Base-by-base conservation (phyloP, 495 filamentous ascomycete species). In the Neurospora sp. region DNA sequence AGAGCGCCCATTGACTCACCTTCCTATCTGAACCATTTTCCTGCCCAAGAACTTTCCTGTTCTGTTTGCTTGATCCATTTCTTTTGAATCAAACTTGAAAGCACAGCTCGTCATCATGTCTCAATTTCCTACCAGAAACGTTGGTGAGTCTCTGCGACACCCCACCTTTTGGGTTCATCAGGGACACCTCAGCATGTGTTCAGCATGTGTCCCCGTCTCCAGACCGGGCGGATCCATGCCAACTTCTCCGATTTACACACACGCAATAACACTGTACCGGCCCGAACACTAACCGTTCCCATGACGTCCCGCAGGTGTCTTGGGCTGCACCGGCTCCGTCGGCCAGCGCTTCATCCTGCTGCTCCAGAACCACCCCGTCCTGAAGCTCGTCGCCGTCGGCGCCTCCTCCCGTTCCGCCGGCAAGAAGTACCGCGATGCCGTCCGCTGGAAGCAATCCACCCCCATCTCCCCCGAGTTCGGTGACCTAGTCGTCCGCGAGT, bases 331-430 rank as follows among this genome's bases (percentile, higher is more conserved):
- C n/a, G 93, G 93, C 74, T 94, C 92, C 4, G 93, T 95, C 31
- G 93, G 93, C 70, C 93, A 95, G 82, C 88, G 93, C 74, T 96
- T 96, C 77, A 93, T 94, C 77, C 87, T 96, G 1, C 86, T 96
- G 35, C 89, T 96, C 72, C 89, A 91, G 48, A 86, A 90, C 42
- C 93, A 96, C 80, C 92, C 93, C 3, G 87, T 89, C 80, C 88
- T 96, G 74, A 86, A 87, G 45, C 87, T 96, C 38, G 89, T 92
- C 53, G 90, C 91, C 71, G 85, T 96, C 40, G 93, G 93, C 73
- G 93, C 93, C 71, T 95, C 93, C 16, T 85, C 89, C 53, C 87
- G 91, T 42, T 94, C 92, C 4, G 90, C 90, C 3, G 92, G 92
- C 73, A 94, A 94, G 84, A 90, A 87, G 79, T 96, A 95, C 84